A percentile compares a stretch with the other conserved stretches of the same genome.
phyloP scores from a whole-genome alignment of 805 yeast species.

The Ogataea corticis region DNA sequence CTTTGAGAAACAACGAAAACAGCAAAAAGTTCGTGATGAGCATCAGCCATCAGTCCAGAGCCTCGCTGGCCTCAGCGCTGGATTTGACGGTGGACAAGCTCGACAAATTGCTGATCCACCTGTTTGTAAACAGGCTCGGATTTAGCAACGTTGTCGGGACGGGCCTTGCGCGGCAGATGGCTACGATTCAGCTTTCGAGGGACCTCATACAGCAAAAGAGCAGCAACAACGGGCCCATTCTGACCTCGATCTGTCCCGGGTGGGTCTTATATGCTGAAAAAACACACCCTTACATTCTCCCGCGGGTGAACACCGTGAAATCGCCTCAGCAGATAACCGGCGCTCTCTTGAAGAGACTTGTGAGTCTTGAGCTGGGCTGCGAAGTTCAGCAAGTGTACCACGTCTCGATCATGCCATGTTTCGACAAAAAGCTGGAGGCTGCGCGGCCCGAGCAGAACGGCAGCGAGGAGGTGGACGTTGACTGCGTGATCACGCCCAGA shows the following conservation, averaged over 20 bases:
- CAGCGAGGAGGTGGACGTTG: conserved; percentile 60
- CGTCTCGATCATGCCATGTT: conserved; percentile 92
- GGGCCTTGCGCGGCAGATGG: conserved; percentile 73
- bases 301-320: conserved; percentile 68
- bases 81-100: conserved; percentile 50
- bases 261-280: conserved; percentile 96
- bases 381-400: conserved; percentile 56
- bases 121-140: conserved; percentile 62
- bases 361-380: conserved; percentile 36
- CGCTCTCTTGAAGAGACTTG: conserved; percentile 58
- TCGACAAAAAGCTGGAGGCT: conserved; percentile 94
- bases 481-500: conserved; percentile 90
- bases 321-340: conserved; percentile 97
- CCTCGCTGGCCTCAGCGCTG: conserved; percentile 74
- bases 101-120: conserved; percentile 60
- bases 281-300: conserved; percentile 84
- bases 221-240: conserved; percentile 43
- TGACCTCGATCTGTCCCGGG: conserved; percentile 89
- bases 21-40: conserved; percentile 65
- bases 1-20: conserved; percentile 39
- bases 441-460: conserved; percentile 69
- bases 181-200: conserved; percentile 51
- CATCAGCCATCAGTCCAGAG: conserved; percentile 82
- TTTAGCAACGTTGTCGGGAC: conserved; percentile 80
- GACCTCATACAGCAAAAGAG: conserved; percentile 32